Conservation (phyloP, 2,329 filamentous ascomycete species). For the Camillea tinctor region DNA sequence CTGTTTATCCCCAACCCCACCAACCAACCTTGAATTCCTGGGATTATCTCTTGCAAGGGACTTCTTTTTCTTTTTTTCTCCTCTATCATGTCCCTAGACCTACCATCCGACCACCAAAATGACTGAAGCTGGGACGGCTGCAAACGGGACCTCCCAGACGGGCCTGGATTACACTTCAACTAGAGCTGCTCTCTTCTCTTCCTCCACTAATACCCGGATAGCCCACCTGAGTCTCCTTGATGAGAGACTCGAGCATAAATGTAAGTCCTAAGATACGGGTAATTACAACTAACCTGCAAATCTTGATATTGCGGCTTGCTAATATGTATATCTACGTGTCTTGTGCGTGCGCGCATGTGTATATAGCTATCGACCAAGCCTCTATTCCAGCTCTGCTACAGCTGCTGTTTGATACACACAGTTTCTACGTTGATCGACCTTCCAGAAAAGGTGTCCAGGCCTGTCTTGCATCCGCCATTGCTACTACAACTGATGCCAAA, state of each 20-base stretch:
- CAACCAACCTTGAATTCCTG: not conserved
- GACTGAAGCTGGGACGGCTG: slow-evolving; percentile 44
- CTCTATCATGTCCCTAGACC: slow-evolving; percentile 35
- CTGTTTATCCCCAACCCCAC: too few species aligned
- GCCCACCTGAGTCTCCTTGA: slow-evolving; percentile 54
- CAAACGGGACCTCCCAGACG: slow-evolving; percentile 39
- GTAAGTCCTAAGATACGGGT: slow-evolving; percentile 37
- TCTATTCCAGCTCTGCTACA: slow-evolving; percentile 59
- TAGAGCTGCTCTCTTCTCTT: slow-evolving; percentile 55
- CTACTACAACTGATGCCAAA: slow-evolving; percentile 53
- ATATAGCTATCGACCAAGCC: slow-evolving; percentile 46
- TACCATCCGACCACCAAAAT: slow-evolving; percentile 41
- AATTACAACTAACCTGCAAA: not conserved
- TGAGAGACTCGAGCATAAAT: slow-evolving; percentile 54
- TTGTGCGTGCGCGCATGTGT: slow-evolving; percentile 5
- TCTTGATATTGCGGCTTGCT: too few species aligned
- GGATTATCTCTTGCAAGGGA: too few species aligned
- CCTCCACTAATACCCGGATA: slow-evolving; percentile 59
- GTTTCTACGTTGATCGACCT: slow-evolving; percentile 79
- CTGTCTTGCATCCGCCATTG: slow-evolving; percentile 70
- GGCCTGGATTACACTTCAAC: slow-evolving; percentile 50
- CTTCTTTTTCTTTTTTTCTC: too few species aligned
- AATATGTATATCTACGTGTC: too few species aligned
- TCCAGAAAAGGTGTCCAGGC: slow-evolving; percentile 81
- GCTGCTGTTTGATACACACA: slow-evolving; percentile 82